These are phyloP conservation scores for Smallanthus sonchifolius DNA, from an alignment of 129 eudicot species.

Conservation along the genomic window DNA sequence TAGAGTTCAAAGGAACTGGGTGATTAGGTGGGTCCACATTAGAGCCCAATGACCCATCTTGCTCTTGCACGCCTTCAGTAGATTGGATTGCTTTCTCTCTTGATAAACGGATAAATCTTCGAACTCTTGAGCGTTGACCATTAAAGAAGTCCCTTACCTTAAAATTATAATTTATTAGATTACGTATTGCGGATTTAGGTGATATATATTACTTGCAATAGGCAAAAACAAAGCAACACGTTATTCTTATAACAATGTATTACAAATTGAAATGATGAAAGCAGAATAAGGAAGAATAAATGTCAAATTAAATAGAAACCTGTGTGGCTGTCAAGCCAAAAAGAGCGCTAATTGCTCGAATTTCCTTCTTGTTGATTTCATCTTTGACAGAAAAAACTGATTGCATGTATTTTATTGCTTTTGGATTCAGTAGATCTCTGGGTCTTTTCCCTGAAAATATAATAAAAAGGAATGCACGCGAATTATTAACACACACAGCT, in stretches of 20 bases:
- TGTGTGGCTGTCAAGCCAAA: conserved; percentile 92
- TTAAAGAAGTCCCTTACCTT: conserved; percentile 86
- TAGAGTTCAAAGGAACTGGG: conserved; percentile 58
- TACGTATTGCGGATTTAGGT: background rate
- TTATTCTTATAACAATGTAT: background rate
- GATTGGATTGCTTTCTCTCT: conserved; percentile 63
- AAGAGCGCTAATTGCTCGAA: conserved; percentile 77
- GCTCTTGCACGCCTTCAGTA: conserved; percentile 30
- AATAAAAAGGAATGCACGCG: background rate
- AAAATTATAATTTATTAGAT: background rate
- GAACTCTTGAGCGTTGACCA: conserved; percentile 67
- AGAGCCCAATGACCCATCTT: conserved; percentile 39
- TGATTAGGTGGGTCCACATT: conserved; percentile 29
- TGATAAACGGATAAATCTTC: conserved; percentile 68
- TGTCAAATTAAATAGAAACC: conserved; percentile 35
- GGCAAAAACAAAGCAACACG: background rate
- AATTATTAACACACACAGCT: conserved; percentile 4
- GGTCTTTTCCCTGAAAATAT: conserved; percentile 83
- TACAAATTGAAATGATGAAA: background rate
- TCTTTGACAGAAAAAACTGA: conserved; percentile 81
- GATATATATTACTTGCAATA: background rate
- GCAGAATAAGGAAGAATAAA: background rate
- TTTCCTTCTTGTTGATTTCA: conserved; percentile 82
- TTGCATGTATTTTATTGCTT: conserved; percentile 90
- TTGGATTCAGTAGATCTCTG: conserved; percentile 84